Conservation (phyloP, 176 grass and related monocot genomes). For the Aegilops umbellulata region DNA sequence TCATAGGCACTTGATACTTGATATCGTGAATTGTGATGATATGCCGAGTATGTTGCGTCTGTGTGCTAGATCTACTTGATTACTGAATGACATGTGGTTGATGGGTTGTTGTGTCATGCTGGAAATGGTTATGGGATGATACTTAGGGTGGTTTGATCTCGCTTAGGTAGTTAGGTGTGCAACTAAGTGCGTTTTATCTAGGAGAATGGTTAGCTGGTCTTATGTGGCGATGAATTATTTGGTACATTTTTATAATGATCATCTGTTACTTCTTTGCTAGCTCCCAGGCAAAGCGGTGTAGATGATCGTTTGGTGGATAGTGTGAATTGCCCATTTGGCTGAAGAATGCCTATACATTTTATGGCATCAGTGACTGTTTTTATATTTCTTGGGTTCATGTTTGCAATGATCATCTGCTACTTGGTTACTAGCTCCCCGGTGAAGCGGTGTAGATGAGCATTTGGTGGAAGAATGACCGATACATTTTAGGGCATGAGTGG, state of each 20-base stretch:
- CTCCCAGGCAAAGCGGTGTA: background rate
- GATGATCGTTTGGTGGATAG: background rate
- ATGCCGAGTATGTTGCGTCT: background rate
- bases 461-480: background rate
- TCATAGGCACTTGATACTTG: background rate
- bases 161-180: background rate
- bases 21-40: background rate
- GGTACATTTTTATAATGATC: background rate
- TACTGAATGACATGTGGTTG: background rate
- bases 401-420: no score
- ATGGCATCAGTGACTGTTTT: background rate
- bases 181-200: background rate
- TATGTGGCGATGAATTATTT: background rate
- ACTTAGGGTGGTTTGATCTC: background rate
- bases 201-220: background rate
- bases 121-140: background rate
- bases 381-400: background rate
- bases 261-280: background rate
- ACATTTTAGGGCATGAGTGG: background rate
- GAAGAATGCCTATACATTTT: background rate
- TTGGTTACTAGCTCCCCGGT: no score
- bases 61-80: slow-evolving; percentile 29
- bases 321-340: background rate
- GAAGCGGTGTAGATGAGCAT: background rate
- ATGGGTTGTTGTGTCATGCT: background rate